Conservation (phyloP, 805 yeast genomes). For the Candida ulmi region DNA sequence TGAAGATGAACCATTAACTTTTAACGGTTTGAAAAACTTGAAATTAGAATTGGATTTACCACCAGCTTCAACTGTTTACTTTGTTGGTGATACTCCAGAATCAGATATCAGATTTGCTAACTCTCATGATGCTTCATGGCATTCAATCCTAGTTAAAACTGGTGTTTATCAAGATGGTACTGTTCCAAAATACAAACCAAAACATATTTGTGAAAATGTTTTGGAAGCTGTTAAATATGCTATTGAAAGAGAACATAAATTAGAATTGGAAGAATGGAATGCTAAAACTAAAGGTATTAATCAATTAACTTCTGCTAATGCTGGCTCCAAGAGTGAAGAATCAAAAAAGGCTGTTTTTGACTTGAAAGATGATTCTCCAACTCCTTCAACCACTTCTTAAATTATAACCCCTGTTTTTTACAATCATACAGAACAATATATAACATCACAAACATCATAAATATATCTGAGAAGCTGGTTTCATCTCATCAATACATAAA, state of each 20-base stretch:
- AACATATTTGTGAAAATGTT: constrained; percentile 65
- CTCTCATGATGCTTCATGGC: constrained; percentile 81
- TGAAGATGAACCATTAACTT: constrained; percentile 39
- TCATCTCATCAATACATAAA: too few species aligned
- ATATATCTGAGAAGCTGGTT: too few species aligned
- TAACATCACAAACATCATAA: too few species aligned
- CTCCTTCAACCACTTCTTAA: background rate
- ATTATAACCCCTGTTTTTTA: too few species aligned
- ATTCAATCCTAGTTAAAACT: constrained; percentile 77
- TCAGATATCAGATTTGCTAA: constrained; percentile 85
- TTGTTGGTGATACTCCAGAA: constrained; percentile 89
- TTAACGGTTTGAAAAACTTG: constrained; percentile 33
- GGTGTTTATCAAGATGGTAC: constrained; percentile 85
- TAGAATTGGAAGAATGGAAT: constrained; percentile 74
- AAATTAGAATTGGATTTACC: constrained; percentile 53
- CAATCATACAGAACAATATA: too few species aligned
- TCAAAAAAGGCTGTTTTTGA: constrained; percentile 33
- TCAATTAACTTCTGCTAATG: constrained; percentile 28
- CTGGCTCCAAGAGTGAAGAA: constrained; percentile 13
- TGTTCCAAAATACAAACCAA: constrained; percentile 73
- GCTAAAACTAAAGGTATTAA: constrained; percentile 32
- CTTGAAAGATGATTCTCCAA: constrained; percentile 1
- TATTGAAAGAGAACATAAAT: constrained; percentile 71
- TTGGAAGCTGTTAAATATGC: constrained; percentile 81
- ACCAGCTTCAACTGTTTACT: constrained; percentile 81